These are phyloP conservation scores for Eleusine indica DNA, from an alignment of 176 grass and related monocot species.

Conservation along the genomic window DNA sequence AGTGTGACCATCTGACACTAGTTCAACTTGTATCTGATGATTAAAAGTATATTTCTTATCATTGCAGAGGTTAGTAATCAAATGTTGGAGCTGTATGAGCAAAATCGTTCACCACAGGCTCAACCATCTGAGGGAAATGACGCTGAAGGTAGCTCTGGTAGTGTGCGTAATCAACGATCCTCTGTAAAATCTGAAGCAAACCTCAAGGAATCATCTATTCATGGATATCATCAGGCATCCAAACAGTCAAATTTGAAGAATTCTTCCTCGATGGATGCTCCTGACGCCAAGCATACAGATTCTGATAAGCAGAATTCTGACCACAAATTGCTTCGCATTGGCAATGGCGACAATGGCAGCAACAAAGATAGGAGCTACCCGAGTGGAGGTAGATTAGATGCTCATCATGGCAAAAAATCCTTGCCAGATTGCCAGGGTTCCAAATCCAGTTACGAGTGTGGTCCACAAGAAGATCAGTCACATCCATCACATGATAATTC, in stretches of 20 bases:
- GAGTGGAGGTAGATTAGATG: constrained; percentile 44
- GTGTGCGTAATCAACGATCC: constrained; percentile 56
- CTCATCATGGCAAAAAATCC: constrained; percentile 34
- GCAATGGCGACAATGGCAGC: constrained; percentile 17
- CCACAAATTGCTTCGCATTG: constrained; percentile 39
- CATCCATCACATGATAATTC: constrained; percentile 28
- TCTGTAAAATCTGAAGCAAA: constrained; percentile 52
- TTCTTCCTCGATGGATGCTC: constrained; percentile 36
- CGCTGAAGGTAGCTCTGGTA: constrained; percentile 74
- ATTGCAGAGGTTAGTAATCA: constrained; percentile 85
- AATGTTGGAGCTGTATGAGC: constrained; percentile 93
- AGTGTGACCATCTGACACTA: no score
- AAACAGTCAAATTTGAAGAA: constrained; percentile 41
- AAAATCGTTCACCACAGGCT: constrained; percentile 56
- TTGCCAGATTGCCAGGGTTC: constrained; percentile 31
- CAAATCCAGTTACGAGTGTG: constrained; percentile 37
- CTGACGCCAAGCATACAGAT: constrained; percentile 36
- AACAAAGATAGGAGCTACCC: constrained; percentile 41
- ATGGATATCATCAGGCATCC: constrained; percentile 42
- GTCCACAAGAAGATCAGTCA: constrained; percentile 37
- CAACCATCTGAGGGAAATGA: constrained; percentile 68
- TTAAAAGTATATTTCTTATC: constrained; percentile 10
- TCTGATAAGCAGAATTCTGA: constrained; percentile 48
- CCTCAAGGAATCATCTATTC: constrained; percentile 54
- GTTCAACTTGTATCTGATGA: neutral